A percentile compares a stretch with the other conserved stretches of the same genome.
phyloP scores from a whole-genome alignment of 371 early-diverging fungal species.

The Syncephalastrum racemosum region DNA sequence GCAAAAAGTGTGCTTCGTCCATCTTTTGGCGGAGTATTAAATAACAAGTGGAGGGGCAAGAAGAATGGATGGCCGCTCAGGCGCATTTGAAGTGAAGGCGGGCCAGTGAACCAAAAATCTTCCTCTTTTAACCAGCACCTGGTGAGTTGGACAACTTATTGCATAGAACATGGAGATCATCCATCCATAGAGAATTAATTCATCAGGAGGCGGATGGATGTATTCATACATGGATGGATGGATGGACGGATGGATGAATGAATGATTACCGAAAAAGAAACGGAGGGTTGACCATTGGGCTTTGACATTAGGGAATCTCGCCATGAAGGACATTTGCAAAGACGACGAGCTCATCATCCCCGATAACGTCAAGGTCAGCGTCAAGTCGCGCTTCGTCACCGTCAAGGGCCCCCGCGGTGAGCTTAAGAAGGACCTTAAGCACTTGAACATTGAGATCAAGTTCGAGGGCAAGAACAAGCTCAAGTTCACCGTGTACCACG shows the following conservation, averaged over 20 bases:
- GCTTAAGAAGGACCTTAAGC: slow-evolving; percentile 89
- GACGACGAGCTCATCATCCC: slow-evolving; percentile 79
- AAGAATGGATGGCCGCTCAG: too few relatives aligned
- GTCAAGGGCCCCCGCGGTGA: slow-evolving; percentile 89
- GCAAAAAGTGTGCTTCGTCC: too few relatives aligned
- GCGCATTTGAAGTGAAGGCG: background rate
- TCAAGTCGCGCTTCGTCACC: slow-evolving; percentile 76
- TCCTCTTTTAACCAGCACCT: slow-evolving; percentile 38
- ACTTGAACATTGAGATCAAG: slow-evolving; percentile 91
- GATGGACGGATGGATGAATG: slow-evolving; percentile 10
- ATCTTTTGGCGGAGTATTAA: too few relatives aligned
- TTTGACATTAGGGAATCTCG: slow-evolving; percentile 18
- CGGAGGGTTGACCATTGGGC: background rate
- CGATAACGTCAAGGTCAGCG: slow-evolving; percentile 65
- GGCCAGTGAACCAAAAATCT: slow-evolving; percentile 15
- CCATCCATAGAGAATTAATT: background rate
- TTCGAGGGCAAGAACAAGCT: slow-evolving; percentile 68
- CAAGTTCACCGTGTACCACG: slow-evolving; percentile 95
- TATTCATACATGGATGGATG: slow-evolving; percentile 10
- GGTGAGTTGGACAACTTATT: slow-evolving; percentile 17
- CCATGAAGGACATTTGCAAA: slow-evolving; percentile 74
- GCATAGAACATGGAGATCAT: background rate
- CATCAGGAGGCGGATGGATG: slow-evolving; percentile 21
- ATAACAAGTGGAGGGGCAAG: too few relatives aligned
- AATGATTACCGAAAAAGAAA: background rate